Conservation (phyloP, 108 stramenopile species). For the Pseudonitzschia multistriata region DNA sequence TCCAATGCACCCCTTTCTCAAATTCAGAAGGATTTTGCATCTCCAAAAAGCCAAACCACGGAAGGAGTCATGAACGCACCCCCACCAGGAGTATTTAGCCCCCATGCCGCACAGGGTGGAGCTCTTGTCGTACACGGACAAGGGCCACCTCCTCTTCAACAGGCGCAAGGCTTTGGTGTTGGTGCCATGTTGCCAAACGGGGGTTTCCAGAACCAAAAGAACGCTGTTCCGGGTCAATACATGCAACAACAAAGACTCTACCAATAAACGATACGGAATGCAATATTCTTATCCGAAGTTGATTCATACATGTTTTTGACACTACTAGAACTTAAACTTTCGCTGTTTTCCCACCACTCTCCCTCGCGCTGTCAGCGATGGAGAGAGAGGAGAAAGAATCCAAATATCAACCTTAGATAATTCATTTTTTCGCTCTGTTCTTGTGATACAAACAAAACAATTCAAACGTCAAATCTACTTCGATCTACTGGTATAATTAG, state of each 20-base stretch:
- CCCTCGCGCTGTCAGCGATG: too few species aligned
- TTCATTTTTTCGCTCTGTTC: too few species aligned
- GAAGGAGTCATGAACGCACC: slow-evolving; percentile 53
- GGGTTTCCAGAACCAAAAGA: slow-evolving; percentile 31
- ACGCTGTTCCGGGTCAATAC: slow-evolving; percentile 19
- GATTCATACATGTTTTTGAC: too few species aligned
- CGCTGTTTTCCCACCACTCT: too few species aligned
- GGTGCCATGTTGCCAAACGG: slow-evolving; percentile 38
- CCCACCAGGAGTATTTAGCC: slow-evolving; percentile 40
- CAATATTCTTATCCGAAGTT: too few species aligned
- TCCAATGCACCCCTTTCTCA: slow-evolving; percentile 41
- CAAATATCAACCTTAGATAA: too few species aligned
- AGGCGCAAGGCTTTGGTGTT: slow-evolving; percentile 53
- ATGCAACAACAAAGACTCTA: slow-evolving; percentile 22
- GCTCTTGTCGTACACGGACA: slow-evolving; percentile 56
- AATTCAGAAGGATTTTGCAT: slow-evolving; percentile 34
- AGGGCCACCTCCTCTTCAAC: slow-evolving; percentile 53
- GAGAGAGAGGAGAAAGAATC: too few species aligned
- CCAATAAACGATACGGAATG: slow-evolving; percentile 1
- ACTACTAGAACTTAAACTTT: too few species aligned
- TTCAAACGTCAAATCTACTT: too few species aligned
- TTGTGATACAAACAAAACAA: too few species aligned
- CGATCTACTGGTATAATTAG: too few species aligned
- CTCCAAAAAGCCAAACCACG: slow-evolving; percentile 20
- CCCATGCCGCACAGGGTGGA: slow-evolving; percentile 43